phyloP scores from a whole-genome alignment of 331 rosid species.

The Rosa hybrid region DNA sequence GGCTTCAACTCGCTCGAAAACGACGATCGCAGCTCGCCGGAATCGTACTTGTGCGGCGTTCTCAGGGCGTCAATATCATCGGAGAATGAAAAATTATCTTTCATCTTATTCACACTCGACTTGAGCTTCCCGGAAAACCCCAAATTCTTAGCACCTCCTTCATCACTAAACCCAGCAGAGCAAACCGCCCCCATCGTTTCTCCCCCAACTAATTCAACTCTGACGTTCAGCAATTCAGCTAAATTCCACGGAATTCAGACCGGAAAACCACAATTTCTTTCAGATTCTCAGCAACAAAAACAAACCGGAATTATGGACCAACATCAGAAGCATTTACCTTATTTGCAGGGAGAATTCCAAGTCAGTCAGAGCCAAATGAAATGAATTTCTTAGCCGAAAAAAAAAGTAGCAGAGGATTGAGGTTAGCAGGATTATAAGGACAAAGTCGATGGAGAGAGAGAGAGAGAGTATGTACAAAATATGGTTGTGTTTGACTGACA shows the following conservation, averaged over 20 bases:
- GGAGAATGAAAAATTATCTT: constrained; percentile 34
- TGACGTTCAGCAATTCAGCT: background rate
- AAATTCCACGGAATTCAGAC: background rate
- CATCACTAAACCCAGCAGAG: constrained; percentile 50
- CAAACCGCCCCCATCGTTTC: constrained; percentile 74
- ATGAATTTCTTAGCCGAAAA: background rate
- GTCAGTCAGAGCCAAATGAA: background rate
- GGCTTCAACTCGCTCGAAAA: constrained; percentile 45
- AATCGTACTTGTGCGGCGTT: constrained; percentile 28
- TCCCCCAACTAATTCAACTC: background rate
- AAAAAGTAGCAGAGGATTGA: background rate
- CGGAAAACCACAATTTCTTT: background rate
- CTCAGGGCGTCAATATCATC: constrained; percentile 29
- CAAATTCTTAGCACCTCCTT: constrained; percentile 22
- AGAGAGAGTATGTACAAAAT: background rate
- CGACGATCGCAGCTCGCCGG: constrained; percentile 28
- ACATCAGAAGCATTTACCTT: background rate
- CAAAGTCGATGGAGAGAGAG: background rate
- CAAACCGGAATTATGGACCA: background rate
- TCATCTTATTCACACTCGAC: constrained; percentile 21
- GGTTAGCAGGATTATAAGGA: background rate
- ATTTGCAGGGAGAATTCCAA: background rate
- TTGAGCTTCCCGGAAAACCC: constrained; percentile 57
- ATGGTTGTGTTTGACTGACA: constrained; percentile 15
- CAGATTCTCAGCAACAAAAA: constrained; percentile 9